Percentiles rank a stretch among this genome's conserved stretches.
Evolutionary conservation across 495 filamentous ascomycete genomes (phyloP).

Genomic region (Amphirosellinia nigrospora): DNA sequence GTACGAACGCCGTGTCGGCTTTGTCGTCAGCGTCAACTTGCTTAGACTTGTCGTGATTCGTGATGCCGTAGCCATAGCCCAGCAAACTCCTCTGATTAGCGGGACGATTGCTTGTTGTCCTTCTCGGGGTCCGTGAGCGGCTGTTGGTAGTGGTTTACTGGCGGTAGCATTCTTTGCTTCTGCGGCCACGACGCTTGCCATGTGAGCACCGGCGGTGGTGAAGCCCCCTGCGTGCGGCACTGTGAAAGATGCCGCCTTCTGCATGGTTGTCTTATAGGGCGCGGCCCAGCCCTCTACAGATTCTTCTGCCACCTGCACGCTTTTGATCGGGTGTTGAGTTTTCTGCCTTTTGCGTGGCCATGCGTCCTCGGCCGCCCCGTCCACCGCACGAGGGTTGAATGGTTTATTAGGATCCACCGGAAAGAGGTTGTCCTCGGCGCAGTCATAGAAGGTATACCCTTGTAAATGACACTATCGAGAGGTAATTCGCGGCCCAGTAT

Average conservation of each 20-base stretch:
- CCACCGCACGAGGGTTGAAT: slow-evolving; percentile 19
- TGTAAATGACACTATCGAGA: slow-evolving; percentile 47
- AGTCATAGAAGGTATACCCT: slow-evolving; percentile 48
- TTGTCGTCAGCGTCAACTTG: slow-evolving; percentile 9
- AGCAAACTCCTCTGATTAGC: slow-evolving; percentile 51
- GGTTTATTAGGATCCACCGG: slow-evolving; percentile 46
- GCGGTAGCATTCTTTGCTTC: slow-evolving; percentile 28
- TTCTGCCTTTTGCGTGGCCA: slow-evolving; percentile 41
- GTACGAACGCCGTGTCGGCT: slow-evolving; percentile 19
- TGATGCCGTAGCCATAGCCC: slow-evolving; percentile 41
- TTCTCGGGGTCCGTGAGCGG: slow-evolving; percentile 19
- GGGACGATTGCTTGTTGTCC: slow-evolving; percentile 41
- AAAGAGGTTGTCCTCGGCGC: slow-evolving; percentile 48
- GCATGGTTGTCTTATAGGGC: slow-evolving; percentile 53
- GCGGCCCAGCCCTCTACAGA: slow-evolving; percentile 42
- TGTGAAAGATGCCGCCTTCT: slow-evolving; percentile 49
- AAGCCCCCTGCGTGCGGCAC: slow-evolving; percentile 49
- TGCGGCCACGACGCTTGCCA: slow-evolving; percentile 43
- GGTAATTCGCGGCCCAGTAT: slow-evolving; percentile 50
- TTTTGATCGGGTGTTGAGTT: slow-evolving; percentile 27
- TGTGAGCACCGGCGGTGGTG: slow-evolving; percentile 49
- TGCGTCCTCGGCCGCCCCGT: slow-evolving; percentile 17
- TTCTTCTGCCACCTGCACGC: slow-evolving; percentile 33
- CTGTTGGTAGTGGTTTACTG: slow-evolving; percentile 31
- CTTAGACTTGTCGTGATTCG: slow-evolving; percentile 40